Evolutionary conservation across 805 yeast genomes (phyloP), one percentile per base, ranked within the genome.

Genomic region (Ogataea nakhonphanomensis): DNA sequence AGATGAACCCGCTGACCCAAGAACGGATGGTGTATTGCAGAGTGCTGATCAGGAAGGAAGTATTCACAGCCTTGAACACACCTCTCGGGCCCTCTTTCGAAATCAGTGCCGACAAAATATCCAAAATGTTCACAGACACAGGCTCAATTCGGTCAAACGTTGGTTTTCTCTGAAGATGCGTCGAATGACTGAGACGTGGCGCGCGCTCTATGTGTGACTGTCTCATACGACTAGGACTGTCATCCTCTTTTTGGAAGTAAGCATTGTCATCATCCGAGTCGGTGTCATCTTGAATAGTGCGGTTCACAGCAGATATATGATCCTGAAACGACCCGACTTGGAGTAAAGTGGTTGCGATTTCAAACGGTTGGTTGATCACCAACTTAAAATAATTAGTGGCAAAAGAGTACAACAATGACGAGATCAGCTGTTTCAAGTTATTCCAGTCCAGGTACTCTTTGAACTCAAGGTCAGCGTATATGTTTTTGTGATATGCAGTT

Each of bases 1-100:
- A 81, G 7, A 89, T 58, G 47, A 90, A 77, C 3, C 96, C 96
- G 0, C 95, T 84, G 34, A 89, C 70, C 97, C 98, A 90, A 1
- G 96, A 87, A 55, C 86, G 91, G 33, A 89, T 65, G 0, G 95
- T 84, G 35, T 79, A 77, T 2, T 82, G 76, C 13, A 88, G 67
- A 0, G 95, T 84, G 39, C 76, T 82, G 57, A 84, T 74, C 13
- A 93, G 70, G 54, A 89, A 91, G 0, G 95, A 73, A 2, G 95
- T 83, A 57, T 85, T 83, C 29, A 80, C 73, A 8, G 89, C 87
- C 54, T 86, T 72, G 69, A 86, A 79, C 8, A 82, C 61, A 3
- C 89, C 88, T 51, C 77, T 67, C 13, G 79, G 81, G 20, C 84
- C 95, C 55, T 73, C 95, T 63, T 71, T 79, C 17, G 88, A 74